Evolutionary conservation across 495 filamentous ascomycete genomes (phyloP), one percentile per base, ranked within the genome.

Genomic region (Penicillium argentinense): DNA sequence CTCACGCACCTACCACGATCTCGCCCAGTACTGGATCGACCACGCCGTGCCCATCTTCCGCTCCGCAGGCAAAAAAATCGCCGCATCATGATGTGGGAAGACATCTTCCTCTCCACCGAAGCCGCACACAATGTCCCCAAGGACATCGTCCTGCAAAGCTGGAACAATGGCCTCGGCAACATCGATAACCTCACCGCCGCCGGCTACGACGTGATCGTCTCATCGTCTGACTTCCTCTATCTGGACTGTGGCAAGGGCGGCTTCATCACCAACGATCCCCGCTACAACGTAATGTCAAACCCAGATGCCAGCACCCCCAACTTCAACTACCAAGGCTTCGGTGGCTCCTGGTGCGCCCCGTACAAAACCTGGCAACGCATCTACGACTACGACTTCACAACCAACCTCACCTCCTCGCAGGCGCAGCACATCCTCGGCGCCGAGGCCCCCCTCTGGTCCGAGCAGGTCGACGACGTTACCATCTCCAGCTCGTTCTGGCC

Each of bases 351-450:
- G 78, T 81, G 78, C 52, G 76, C 69, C 0, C 78, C 78, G 0
- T 81, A 81, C 65, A 81, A 81, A 56, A 77, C 76, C 51, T 81
- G 78, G 78, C 78, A 81, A 51, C 75, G 78, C 13, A 79, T 81
- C 62, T 81, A 81, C 63, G 74, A 78, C 63, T 81, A 72, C 58
- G 78, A 81, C 46, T 81, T 81, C 58, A 75, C 76, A 9, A 42
- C 53, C 16, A 74, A 74, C 47, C 71, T 81, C 16, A 75, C 75
- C 18, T 53, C 44, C 2, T 43, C 58, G 0, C 68, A 81, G 45
- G 67, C 66, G 1, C 51, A 63, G 28, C 76, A 75, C 43, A 45
- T 81, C 29, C 57, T 77, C 21, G 78, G 78, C 25, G 75, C 71
- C 14, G 65, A 68, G 9, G 73, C 76, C 3, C 76, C 76, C 0